Conservation (phyloP, 1,284 basidiomycete genomes). For the Pseudozyma flocculosa region DNA sequence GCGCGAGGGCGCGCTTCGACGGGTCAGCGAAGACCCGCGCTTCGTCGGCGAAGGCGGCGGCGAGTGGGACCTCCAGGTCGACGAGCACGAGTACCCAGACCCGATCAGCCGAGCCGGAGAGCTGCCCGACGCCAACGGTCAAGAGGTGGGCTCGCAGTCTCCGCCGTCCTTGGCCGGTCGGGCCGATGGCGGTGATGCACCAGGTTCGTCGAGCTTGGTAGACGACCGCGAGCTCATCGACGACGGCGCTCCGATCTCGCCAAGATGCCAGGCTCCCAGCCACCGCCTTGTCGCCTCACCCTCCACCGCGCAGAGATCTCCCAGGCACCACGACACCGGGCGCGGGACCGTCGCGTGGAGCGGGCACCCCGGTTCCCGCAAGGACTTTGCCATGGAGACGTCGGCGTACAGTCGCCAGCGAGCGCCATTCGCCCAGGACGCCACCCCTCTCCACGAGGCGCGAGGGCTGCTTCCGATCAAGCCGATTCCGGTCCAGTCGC, state of each 20-base stretch:
- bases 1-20: slow-evolving; percentile 40
- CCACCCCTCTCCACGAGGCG: slow-evolving; percentile 31
- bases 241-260: not conserved
- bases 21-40: slow-evolving; percentile 54
- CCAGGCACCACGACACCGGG: too few relatives aligned
- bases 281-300: not conserved
- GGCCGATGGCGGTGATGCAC: not conserved
- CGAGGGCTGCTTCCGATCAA: slow-evolving; percentile 30
- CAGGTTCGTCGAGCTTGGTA: slow-evolving; percentile 4
- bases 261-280: slow-evolving; percentile 4
- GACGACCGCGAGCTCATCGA: slow-evolving; percentile 2
- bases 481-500: slow-evolving; percentile 28
- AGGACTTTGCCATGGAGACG: not conserved
- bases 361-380: too few relatives aligned
- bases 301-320: too few relatives aligned
- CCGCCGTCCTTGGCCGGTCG: slow-evolving; percentile 4
- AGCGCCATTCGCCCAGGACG: slow-evolving; percentile 15
- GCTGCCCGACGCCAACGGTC: slow-evolving; percentile 8
- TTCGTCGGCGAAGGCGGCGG: slow-evolving; percentile 48
- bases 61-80: slow-evolving; percentile 46
- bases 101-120: slow-evolving; percentile 39
- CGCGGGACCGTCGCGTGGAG: too few relatives aligned
- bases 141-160: slow-evolving; percentile 23
- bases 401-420: slow-evolving; percentile 7
- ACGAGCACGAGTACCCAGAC: slow-evolving; percentile 44